Percentiles rank a stretch among this genome's conserved stretches.
These are phyloP conservation scores for Jackrogersella minutella DNA, from an alignment of 495 filamentous ascomycete species.

Conservation along the genomic window DNA sequence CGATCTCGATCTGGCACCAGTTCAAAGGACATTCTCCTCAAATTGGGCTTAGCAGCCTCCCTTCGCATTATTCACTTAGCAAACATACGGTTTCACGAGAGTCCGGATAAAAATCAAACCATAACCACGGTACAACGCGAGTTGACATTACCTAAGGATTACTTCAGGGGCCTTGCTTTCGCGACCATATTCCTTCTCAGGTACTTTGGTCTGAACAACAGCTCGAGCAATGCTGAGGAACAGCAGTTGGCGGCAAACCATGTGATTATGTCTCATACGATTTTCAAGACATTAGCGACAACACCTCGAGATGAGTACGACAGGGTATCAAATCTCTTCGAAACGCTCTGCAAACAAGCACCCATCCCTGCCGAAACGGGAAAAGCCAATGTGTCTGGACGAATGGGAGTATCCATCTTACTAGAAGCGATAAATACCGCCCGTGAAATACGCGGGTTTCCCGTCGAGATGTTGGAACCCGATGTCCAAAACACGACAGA, in stretches of 20 bases:
- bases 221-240: conserved; percentile 35
- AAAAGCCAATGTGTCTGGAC: conserved; percentile 8
- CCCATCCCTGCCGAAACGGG: conserved; percentile 15
- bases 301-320: conserved; percentile 34
- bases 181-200: conserved; percentile 41
- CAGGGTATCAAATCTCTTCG: conserved; percentile 32
- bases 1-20: conserved; percentile 21
- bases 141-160: conserved; percentile 36
- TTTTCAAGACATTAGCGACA: conserved; percentile 29
- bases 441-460: conserved; percentile 25
- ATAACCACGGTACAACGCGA: conserved; percentile 19
- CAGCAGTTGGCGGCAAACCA: conserved; percentile 44
- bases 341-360: conserved; percentile 38
- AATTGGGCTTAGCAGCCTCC: conserved; percentile 30
- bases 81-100: conserved; percentile 30
- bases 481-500: conserved; percentile 16
- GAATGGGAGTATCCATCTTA: conserved; percentile 39
- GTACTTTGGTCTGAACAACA: conserved; percentile 37
- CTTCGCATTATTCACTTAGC: conserved; percentile 36
- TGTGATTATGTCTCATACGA: conserved; percentile 40
- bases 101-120: not conserved
- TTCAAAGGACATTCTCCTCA: conserved; percentile 39
- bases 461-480: conserved; percentile 8
- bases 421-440: conserved; percentile 31
- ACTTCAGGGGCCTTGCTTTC: conserved; percentile 38